A percentile compares a stretch with the other conserved stretches of the same genome.
phyloP scores from a whole-genome alignment of 345 rosid species.

The Euphorbia pulcherrima region DNA sequence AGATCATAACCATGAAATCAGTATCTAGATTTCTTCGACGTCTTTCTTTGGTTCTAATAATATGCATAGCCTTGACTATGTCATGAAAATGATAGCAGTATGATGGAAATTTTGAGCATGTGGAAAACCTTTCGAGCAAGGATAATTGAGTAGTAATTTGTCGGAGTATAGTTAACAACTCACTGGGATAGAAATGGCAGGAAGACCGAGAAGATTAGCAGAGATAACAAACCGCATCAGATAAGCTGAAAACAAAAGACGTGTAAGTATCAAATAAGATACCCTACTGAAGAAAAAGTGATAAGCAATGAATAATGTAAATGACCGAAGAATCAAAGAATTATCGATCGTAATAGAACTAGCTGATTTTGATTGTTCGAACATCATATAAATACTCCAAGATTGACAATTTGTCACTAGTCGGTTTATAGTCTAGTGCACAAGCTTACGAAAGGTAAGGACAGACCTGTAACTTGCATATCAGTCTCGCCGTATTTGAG shows the following conservation, averaged over 20 bases:
- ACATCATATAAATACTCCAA: not conserved
- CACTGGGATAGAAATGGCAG: constrained; percentile 82
- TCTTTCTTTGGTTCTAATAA: no score
- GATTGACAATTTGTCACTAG: not conserved
- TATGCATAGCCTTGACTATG: no score
- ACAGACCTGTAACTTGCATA: constrained; percentile 61
- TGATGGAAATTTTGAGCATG: not conserved
- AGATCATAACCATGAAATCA: no score
- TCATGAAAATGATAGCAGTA: not conserved
- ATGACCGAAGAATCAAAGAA: not conserved
- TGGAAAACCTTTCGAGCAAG: not conserved
- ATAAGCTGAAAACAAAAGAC: constrained; percentile 39
- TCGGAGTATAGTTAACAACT: constrained; percentile 15
- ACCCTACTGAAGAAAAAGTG: not conserved
- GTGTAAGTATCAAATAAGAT: not conserved
- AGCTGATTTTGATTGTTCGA: not conserved
- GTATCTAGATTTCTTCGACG: no score
- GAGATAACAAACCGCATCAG: constrained; percentile 65
- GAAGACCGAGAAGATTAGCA: constrained; percentile 75
- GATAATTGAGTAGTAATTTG: not conserved
- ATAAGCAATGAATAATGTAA: not conserved
- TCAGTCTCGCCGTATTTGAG: constrained; percentile 72
- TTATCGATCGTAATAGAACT: not conserved
- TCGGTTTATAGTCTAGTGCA: not conserved
- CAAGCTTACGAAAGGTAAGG: not conserved